Evolutionary conservation across 495 filamentous ascomycete genomes (phyloP).

Genomic region (Ascobolus immersus): DNA sequence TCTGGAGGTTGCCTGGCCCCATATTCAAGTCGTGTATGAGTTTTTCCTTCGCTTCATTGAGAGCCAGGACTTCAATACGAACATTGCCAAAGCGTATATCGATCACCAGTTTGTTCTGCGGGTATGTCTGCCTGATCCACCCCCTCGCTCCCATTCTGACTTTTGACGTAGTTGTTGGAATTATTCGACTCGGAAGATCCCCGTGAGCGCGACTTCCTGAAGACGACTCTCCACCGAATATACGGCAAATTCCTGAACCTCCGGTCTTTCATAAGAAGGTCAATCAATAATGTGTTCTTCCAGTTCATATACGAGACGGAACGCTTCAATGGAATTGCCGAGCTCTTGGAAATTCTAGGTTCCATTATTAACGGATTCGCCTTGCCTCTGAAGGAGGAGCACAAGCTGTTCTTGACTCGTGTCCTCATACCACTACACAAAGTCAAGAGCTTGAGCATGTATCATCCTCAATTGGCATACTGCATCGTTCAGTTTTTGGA

Average conservation of each 20-base stretch:
- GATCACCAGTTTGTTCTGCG: slow-evolving; percentile 94
- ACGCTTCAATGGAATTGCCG: slow-evolving; percentile 92
- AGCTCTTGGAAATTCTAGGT: slow-evolving; percentile 85
- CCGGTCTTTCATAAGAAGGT: slow-evolving; percentile 84
- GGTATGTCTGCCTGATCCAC: slow-evolving; percentile 20
- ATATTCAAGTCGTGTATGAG: slow-evolving; percentile 98
- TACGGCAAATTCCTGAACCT: slow-evolving; percentile 98
- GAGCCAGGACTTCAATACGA: slow-evolving; percentile 99
- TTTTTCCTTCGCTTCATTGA: slow-evolving; percentile 98
- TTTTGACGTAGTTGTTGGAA: slow-evolving; percentile 44
- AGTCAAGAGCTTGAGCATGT: slow-evolving; percentile 98
- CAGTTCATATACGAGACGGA: slow-evolving; percentile 98
- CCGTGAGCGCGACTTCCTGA: slow-evolving; percentile 87
- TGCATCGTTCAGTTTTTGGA: slow-evolving; percentile 98
- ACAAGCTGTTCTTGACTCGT: slow-evolving; percentile 90
- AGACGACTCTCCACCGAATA: slow-evolving; percentile 92
- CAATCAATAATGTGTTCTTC: slow-evolving; percentile 99
- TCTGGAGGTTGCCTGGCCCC: slow-evolving; percentile 93
- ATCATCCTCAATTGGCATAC: slow-evolving; percentile 93
- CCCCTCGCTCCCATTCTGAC: neutral
- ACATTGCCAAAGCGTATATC: slow-evolving; percentile 97
- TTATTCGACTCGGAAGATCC: slow-evolving; percentile 98
- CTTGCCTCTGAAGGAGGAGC: slow-evolving; percentile 89
- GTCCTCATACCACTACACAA: slow-evolving; percentile 89
- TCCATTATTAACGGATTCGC: slow-evolving; percentile 99